Conservation (phyloP, 2,329 filamentous ascomycete species). For the Colletotrichum somersetense region DNA sequence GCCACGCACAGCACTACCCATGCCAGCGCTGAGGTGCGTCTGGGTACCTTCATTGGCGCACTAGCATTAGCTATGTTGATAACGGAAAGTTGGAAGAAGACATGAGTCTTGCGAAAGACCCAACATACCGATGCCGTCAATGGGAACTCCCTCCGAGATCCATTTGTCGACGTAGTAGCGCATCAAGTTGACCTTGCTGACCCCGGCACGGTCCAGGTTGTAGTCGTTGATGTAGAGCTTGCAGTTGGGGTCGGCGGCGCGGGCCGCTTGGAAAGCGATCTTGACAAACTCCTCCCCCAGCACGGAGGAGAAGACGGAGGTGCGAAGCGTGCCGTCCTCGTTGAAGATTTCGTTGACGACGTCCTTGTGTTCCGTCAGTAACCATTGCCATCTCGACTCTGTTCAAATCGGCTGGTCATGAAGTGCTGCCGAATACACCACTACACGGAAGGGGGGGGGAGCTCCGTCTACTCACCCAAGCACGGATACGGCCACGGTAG, state of each 20-base stretch:
- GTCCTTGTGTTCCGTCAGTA: background rate
- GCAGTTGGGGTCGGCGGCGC: slow-evolving; percentile 58
- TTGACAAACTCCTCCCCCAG: slow-evolving; percentile 64
- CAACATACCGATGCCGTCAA: slow-evolving; percentile 68
- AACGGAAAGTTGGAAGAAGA: background rate
- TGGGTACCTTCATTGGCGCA: slow-evolving; percentile 57
- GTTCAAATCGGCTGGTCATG: background rate
- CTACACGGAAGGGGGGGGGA: background rate
- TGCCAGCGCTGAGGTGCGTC: slow-evolving; percentile 62
- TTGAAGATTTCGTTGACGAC: slow-evolving; percentile 65
- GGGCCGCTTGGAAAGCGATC: slow-evolving; percentile 61
- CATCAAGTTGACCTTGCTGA: slow-evolving; percentile 10
- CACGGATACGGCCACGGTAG: slow-evolving; percentile 60
- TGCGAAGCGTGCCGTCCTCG: slow-evolving; percentile 61
- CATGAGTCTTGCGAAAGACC: background rate
- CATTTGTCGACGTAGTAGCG: slow-evolving; percentile 69
- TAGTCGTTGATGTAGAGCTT: slow-evolving; percentile 56
- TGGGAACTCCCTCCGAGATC: slow-evolving; percentile 71
- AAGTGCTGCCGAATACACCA: background rate
- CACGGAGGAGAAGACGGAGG: slow-evolving; percentile 58
- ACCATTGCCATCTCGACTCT: background rate
- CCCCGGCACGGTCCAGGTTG: slow-evolving; percentile 54
- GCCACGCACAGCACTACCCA: slow-evolving; percentile 57
- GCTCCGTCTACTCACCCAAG: slow-evolving; percentile 51
- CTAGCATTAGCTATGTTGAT: background rate